Evolutionary conservation across 371 early-diverging fungal genomes (phyloP), one percentile per base, ranked within the genome.

Genomic region (Aphelidium insulamus): DNA sequence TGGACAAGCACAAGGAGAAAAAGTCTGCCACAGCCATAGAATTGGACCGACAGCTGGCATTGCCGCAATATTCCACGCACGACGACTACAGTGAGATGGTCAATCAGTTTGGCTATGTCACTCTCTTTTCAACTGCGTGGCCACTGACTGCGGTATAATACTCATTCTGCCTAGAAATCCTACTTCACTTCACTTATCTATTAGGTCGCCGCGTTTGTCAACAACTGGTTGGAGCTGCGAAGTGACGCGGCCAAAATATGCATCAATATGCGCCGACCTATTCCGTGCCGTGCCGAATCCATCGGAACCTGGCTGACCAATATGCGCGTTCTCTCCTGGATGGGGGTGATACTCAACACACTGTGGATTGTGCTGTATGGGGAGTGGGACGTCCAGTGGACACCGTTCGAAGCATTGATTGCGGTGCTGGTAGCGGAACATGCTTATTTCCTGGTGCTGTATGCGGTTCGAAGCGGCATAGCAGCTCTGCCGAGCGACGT

Each of bases 71-170:
- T 44, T 69, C 72, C 42, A 68, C 78, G 21, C 81, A 73, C 36
- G 71, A 70, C 23, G 88, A 88, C 44, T 85, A 84, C 50, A 73
- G 74, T 21, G 88, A 88, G 44, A 79, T 88, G 81, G 71, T 74
- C 27, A 68, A 74, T 30, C 84, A 84, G 69, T 85, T 77, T 59
- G 85, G 81, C 10, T 74, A 79, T 47, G 72, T 88, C 17, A 62
- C 72, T n/a, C 58, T 83, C 50, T 88, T 85, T 48, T 72, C 78
- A 16, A 56, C 67, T 0, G 70, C 74, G 2, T 84, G 78, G 79
- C 78, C 85, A 2, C 54, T 82, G 40, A 71, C 82, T 1, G 68
- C 81, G 3, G 42, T 85, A n/a, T n/a, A n/a, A n/a, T n/a, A n/a
- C n/a, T n/a, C n/a, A n/a, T n/a, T n/a, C n/a, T n/a, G n/a, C n/a